Evolutionary conservation across 2,329 filamentous ascomycete genomes (phyloP).

Genomic region (Fusarium tanahbumbuense): DNA sequence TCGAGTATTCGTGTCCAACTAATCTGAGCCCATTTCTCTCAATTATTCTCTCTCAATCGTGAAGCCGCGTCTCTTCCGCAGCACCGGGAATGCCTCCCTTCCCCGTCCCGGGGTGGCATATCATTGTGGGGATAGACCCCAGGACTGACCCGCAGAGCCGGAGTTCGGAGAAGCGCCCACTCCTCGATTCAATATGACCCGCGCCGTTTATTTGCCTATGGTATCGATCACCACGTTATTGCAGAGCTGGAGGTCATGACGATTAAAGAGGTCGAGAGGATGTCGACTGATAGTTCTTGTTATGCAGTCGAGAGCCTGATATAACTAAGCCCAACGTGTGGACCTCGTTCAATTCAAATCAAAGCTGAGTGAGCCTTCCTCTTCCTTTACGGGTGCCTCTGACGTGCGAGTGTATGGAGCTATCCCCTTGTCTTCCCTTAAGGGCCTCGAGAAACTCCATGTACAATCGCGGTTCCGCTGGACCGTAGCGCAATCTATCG

Average conservation of each 20-base stretch:
- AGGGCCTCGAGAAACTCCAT: slow-evolving; percentile 14
- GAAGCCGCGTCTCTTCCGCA: slow-evolving; percentile 34
- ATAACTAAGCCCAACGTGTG: not conserved
- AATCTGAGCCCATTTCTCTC: not conserved
- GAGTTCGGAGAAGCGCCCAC: slow-evolving; percentile 42
- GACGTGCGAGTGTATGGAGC: slow-evolving; percentile 17
- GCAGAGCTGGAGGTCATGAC: not conserved
- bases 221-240: slow-evolving; percentile 7
- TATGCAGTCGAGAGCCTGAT: not conserved
- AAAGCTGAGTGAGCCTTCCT: not conserved
- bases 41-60: not conserved
- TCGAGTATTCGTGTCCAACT: not conserved
- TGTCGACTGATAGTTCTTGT: not conserved
- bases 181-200: slow-evolving; percentile 28
- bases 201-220: slow-evolving; percentile 23
- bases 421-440: slow-evolving; percentile 11
- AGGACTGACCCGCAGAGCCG: slow-evolving; percentile 41
- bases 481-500: slow-evolving; percentile 41
- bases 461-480: slow-evolving; percentile 42
- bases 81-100: slow-evolving; percentile 36
- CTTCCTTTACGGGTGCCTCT: slow-evolving; percentile 19
- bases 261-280: not conserved
- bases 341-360: not conserved
- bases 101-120: slow-evolving; percentile 43
- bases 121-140: slow-evolving; percentile 25